Base-by-base conservation (phyloP, 2,329 filamentous ascomycete species). In the Talaromyces rugulosus region DNA sequence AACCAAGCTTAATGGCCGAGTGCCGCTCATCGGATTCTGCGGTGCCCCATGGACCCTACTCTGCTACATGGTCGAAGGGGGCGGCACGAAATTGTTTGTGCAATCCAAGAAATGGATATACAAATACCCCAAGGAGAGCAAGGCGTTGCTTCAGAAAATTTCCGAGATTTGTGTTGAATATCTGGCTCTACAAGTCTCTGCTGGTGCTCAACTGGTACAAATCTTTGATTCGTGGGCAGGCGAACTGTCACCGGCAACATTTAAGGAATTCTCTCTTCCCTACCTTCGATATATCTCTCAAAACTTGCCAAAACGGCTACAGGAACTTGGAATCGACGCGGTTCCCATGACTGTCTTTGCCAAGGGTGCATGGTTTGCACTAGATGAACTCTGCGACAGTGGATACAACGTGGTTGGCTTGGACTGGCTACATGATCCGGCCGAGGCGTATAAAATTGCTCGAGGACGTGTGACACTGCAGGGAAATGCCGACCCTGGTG, bases 201-300 rank as follows among this genome's bases (percentile, higher is more conserved):
- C 95, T 28, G 95, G 95, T 62, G 95, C 95, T 60, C 95, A 97
- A 87, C 85, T 97, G 73, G 82, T 98, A 31, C 95, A 98, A 83
- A 92, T 99, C 12, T 99, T 99, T 72, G 95, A 99, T 75, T 98
- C 94, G 0, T 99, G 95, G 94, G 95, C 95, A 1, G 93, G 92
- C 50, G 95, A 99, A 79, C 83, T 99, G 53, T 92, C 90, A 8
- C 94, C 95, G 1, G 78, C 85, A 6, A 87, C 90, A 0, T 99
- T 97, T 81, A 88, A 88, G 72, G 82, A 88, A 61, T 96, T 98
- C 75, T 89, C 91, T 2, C 85, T 95, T 67, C 95, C 95, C 0
- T 96, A 94, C 73, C 83, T 99, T 59, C 85, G 85, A 51, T 87
- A 93, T 73, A 98, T 99, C 68, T 87, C 92, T 11, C 82, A 89